These are phyloP conservation scores for Pseudogymnoascus sp. DNA, from an alignment of 2,329 filamentous ascomycete genomes.

Conservation along the genomic window DNA sequence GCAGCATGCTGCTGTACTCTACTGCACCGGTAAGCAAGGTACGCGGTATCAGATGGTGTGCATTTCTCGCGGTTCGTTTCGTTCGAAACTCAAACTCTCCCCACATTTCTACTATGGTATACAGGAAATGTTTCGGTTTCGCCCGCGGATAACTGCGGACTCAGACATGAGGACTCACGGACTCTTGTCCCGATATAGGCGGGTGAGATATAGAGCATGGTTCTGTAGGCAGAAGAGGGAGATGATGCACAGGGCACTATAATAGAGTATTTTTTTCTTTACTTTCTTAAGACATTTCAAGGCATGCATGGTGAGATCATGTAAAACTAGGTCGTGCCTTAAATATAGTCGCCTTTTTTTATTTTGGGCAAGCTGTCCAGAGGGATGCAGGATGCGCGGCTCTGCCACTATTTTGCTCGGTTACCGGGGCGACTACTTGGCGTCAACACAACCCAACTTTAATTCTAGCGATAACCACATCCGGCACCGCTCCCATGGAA, in stretches of 20 bases:
- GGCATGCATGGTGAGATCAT: not conserved
- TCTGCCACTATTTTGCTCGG: not conserved
- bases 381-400: not conserved
- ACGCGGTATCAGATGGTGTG: not conserved
- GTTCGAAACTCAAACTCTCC: not conserved
- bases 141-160: not conserved
- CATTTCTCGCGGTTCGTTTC: not conserved
- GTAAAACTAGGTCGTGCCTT: not conserved
- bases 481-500: not conserved
- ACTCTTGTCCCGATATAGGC: not conserved
- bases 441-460: not conserved
- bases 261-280: not conserved
- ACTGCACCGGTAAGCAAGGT: not conserved
- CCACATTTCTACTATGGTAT: too few relatives aligned
- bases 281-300: not conserved
- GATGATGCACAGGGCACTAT: not conserved
- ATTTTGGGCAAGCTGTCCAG: too few relatives aligned
- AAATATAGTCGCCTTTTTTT: not conserved
- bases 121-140: not conserved
- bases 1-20: not conserved
- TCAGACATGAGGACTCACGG: not conserved
- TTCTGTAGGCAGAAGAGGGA: not conserved
- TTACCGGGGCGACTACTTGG: not conserved
- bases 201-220: not conserved
- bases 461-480: not conserved